A percentile compares a stretch with the other conserved stretches of the same genome.
phyloP scores from a whole-genome alignment of 2,329 filamentous ascomycete genomes.

The Rhytidhysteron rufulum region DNA sequence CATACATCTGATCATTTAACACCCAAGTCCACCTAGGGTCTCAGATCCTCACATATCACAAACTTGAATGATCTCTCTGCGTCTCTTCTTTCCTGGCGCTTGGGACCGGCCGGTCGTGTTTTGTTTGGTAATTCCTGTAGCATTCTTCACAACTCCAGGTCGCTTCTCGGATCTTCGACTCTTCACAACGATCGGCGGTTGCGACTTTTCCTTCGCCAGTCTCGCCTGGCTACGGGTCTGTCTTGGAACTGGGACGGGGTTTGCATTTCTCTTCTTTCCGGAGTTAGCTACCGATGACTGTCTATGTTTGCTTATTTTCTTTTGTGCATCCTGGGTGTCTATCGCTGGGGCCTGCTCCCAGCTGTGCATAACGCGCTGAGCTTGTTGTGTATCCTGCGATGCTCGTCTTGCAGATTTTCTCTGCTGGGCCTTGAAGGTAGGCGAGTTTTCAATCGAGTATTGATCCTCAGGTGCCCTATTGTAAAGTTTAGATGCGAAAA shows the following conservation, averaged over 20 bases:
- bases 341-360: neutral
- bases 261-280: conserved; percentile 9
- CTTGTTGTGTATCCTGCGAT: conserved; percentile 1
- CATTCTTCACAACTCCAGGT: no score
- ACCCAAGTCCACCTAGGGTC: conserved; percentile 1
- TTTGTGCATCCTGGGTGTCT: neutral
- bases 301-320: conserved; percentile 1
- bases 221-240: conserved; percentile 8
- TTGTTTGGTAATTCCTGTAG: no score
- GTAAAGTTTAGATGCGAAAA: neutral
- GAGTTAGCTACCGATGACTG: conserved; percentile 5
- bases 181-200: no score
- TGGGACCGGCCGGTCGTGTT: neutral
- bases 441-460: conserved; percentile 3
- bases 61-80: conserved; percentile 5
- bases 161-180: no score
- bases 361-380: neutral
- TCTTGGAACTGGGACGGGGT: neutral
- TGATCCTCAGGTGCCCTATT: neutral
- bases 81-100: conserved; percentile 1
- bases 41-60: no score
- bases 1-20: neutral
- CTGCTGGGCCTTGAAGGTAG: conserved; percentile 3
- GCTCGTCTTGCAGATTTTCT: neutral
- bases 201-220: neutral